Base-by-base conservation (phyloP, 2,329 filamentous ascomycete genomes). In the Penicillium sp. region DNA sequence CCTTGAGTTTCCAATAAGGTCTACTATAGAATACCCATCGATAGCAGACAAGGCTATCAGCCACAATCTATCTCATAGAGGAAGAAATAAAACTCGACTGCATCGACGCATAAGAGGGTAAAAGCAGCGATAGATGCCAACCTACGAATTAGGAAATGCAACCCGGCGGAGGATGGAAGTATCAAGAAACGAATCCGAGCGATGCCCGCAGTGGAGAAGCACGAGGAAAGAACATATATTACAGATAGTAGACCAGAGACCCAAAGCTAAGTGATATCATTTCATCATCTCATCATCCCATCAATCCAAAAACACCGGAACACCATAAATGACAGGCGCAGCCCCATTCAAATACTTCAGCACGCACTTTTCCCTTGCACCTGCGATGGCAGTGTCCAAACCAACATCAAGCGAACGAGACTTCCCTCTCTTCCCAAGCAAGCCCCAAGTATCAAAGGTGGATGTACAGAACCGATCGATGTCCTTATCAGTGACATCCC, bases 401-500 rank as follows among this genome's bases (percentile, higher is more conserved):
- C 87, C 52, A 78, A 73, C 65, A 56, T 62, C 63, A 29, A 23
- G 39, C 59, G 57, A 59, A 58, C 62, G 51, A 57, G 53, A 60
- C 59, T 67, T 69, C 51, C 42, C 57, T 29, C 59, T 66, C 70
- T 52, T 80, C 80, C 70, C 62, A 63, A 88, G 76, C 6, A 99
- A 71, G 0, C 94, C 94, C 94, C 94, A 99, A 63, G 87, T 81
- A 68, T 94, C 88, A 69, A 96, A 88, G 2, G 88, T 78, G 24
- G 82, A 80, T 31, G 87, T 85, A 0, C 92, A 89, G 70, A 96
- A 95, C 16, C 92, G 88, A 75, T 99, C 95, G 70, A 96, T 96
- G 70, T 99, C 94, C 65, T 89, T 89, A 70, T 99, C 94, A 9
- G 94, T 99, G 45, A 99, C 94, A 71, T 99, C 94, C 94, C 94